Percentiles rank a stretch among this genome's conserved stretches.
phyloP scores from a whole-genome alignment of 257 asterid species.

The Solanum bulbocastanum region DNA sequence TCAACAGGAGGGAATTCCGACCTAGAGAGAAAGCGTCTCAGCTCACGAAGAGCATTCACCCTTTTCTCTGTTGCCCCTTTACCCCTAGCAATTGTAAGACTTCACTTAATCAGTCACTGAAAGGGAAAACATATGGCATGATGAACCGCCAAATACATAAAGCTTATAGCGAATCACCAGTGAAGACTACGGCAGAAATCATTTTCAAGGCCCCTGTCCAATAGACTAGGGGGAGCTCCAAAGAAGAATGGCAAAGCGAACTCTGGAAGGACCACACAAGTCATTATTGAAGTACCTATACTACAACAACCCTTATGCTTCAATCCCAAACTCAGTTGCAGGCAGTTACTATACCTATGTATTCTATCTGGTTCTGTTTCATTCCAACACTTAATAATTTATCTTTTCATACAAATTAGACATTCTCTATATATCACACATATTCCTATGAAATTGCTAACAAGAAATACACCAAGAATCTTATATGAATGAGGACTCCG shows the following conservation, averaged over 20 bases:
- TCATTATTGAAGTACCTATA: not conserved
- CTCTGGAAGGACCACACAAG: not conserved
- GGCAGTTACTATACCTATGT: not conserved
- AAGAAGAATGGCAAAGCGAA: not conserved
- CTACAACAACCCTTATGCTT: not conserved
- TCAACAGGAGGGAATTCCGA: constrained; percentile 92
- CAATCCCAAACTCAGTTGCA: not conserved
- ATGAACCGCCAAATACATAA: not conserved
- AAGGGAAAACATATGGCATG: not conserved
- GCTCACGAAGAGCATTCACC: constrained; percentile 78
- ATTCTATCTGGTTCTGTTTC: not conserved
- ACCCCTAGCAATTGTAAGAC: constrained; percentile 39
- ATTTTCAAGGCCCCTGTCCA: not conserved
- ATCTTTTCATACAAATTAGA: not conserved
- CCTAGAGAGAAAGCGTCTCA: constrained; percentile 71
- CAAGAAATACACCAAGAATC: not conserved
- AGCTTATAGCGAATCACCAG: not conserved
- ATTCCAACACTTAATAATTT: not conserved
- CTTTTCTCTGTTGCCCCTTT: constrained; percentile 75
- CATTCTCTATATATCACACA: not conserved
- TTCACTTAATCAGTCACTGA: not conserved
- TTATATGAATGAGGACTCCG: not conserved
- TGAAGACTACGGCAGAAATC: not conserved
- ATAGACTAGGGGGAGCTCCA: not conserved
- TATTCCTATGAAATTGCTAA: not conserved